A percentile compares a stretch with the other conserved stretches of the same genome.
Evolutionary conservation across 1,139 yeast genomes (phyloP).

Genomic region (Saccharomyces uvarum): DNA sequence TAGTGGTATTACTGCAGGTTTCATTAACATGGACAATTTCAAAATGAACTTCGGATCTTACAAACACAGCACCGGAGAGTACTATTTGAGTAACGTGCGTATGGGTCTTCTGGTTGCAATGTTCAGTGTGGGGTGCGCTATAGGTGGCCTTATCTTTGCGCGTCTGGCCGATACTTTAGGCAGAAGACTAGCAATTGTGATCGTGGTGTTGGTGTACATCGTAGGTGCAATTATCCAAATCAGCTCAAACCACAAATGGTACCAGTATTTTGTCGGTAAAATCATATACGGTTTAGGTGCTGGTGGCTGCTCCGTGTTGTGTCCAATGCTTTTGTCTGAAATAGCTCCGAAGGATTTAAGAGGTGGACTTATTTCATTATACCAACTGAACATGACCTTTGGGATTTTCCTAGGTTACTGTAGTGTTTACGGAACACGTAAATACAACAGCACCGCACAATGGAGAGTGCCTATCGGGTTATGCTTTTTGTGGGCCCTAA

Average conservation of each 20-base stretch:
- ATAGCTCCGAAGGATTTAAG: conserved; percentile 55
- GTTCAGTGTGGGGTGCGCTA: conserved; percentile 58
- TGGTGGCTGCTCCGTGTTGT: conserved; percentile 50
- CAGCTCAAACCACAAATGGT: conserved; percentile 42
- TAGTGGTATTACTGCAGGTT: conserved; percentile 70
- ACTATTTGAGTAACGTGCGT: conserved; percentile 43
- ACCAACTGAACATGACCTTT: conserved; percentile 53
- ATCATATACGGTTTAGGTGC: conserved; percentile 54
- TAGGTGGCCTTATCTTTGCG: conserved; percentile 51
- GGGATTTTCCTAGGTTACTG: conserved; percentile 55
- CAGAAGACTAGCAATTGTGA: conserved; percentile 49
- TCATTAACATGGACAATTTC: conserved; percentile 61
- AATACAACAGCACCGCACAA: conserved; percentile 40
- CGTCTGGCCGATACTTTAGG: conserved; percentile 49
- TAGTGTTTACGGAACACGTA: conserved; percentile 48
- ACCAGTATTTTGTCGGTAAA: conserved; percentile 49
- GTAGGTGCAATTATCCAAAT: conserved; percentile 56
- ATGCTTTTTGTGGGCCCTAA: conserved; percentile 48
- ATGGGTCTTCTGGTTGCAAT: conserved; percentile 54
- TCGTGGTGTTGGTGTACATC: conserved; percentile 47
- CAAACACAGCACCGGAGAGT: conserved; percentile 31
- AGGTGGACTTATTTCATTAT: conserved; percentile 54
- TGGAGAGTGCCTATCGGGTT: conserved; percentile 53
- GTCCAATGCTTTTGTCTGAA: conserved; percentile 56
- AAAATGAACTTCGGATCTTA: conserved; percentile 39